These are phyloP conservation scores for Saccharomycopsis sp. DNA, from an alignment of 805 yeast genomes.

Conservation along the genomic window DNA sequence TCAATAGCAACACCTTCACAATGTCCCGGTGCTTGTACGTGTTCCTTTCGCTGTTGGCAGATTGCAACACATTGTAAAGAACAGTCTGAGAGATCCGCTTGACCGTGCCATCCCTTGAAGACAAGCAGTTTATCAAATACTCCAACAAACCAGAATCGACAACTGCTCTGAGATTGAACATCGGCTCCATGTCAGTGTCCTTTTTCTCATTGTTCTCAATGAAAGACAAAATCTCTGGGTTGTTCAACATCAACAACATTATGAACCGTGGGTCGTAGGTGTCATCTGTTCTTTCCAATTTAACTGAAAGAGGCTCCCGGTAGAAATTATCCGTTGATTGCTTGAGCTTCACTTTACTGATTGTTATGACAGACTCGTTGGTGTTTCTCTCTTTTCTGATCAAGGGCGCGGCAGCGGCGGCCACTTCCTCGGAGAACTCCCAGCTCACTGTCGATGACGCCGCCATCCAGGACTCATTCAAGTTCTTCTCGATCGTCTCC, in stretches of 20 bases:
- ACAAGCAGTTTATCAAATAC: conserved; percentile 38
- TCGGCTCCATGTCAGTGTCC: conserved; percentile 21
- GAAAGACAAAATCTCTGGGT: conserved; percentile 47
- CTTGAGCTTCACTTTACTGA: too few relatives aligned
- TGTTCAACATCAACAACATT: conserved; percentile 50
- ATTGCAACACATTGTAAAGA: conserved; percentile 35
- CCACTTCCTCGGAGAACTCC: too few relatives aligned
- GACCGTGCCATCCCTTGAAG: conserved; percentile 28
- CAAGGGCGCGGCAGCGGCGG: too few relatives aligned
- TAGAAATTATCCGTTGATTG: too few relatives aligned
- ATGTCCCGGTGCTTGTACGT: conserved; percentile 47
- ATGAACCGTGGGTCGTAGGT: conserved; percentile 68
- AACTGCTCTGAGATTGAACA: conserved; percentile 45
- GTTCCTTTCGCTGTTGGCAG: conserved; percentile 33
- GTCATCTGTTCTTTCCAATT: too few relatives aligned
- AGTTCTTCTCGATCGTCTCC: conserved; percentile 44
- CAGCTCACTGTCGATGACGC: too few relatives aligned
- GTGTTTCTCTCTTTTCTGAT: too few relatives aligned
- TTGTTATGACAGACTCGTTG: too few relatives aligned
- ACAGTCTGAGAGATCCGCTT: conserved; percentile 35
- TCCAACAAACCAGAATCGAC: conserved; percentile 50
- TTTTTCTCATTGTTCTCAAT: too few relatives aligned
- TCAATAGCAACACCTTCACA: conserved; percentile 44
- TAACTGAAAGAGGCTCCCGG: too few relatives aligned
- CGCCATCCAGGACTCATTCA: conserved; percentile 54